Conservation (phyloP, 345 rosid genomes). For the Euphorbia tirucalli region DNA sequence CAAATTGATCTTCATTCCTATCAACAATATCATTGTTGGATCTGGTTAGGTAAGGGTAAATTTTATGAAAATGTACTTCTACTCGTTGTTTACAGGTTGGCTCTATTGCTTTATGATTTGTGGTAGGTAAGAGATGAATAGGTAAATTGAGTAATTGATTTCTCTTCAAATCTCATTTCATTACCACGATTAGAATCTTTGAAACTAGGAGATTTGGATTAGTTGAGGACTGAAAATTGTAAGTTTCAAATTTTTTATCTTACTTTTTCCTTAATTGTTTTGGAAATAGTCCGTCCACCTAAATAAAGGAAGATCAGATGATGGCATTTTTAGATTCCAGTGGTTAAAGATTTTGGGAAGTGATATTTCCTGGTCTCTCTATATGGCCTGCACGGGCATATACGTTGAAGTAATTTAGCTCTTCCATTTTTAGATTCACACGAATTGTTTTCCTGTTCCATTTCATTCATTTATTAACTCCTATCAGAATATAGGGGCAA, state of each 20-base stretch:
- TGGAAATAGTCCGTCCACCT: not conserved
- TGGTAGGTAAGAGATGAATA: not conserved
- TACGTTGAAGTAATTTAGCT: not conserved
- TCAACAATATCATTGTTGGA: slow-evolving; percentile 26
- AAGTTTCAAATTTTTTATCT: not conserved
- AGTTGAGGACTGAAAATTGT: not conserved
- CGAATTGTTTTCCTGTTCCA: not conserved
- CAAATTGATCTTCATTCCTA: slow-evolving; percentile 24
- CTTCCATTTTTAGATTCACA: not conserved
- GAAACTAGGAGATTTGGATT: not conserved
- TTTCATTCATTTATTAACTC: not conserved
- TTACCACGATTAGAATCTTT: not conserved
- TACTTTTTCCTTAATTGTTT: no score
- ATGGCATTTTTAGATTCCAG: not conserved
- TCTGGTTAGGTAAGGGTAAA: slow-evolving; percentile 3
- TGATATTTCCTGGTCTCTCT: not conserved
- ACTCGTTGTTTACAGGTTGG: not conserved
- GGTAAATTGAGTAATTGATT: not conserved
- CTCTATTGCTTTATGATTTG: not conserved
- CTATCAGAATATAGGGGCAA: not conserved
- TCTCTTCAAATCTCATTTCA: not conserved
- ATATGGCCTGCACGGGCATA: not conserved
- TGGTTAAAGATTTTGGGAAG: not conserved
- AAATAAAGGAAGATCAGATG: not conserved
- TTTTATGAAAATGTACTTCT: not conserved